Base-by-base conservation (phyloP, 108 stramenopile species). In the Stephanodiscus triporus region DNA sequence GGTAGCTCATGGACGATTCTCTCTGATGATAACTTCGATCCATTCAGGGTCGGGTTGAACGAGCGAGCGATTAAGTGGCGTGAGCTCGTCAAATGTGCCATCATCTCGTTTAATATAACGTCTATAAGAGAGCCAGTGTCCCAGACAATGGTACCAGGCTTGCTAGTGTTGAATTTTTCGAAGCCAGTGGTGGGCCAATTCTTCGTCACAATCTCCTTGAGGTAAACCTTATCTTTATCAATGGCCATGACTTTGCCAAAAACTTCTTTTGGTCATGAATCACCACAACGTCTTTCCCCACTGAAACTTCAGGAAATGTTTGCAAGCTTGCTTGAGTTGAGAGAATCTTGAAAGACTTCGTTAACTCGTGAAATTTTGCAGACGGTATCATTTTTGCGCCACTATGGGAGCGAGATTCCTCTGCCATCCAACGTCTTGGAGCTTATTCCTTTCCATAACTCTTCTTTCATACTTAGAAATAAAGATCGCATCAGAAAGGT, bases 1-100 rank as follows among this genome's bases (percentile, higher is more conserved):
- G 89, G 77, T 54, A 90, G 74, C 36, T 90, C 85, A 62, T 90
- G n/a, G n/a, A n/a, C n/a, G n/a, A n/a, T n/a, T n/a, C n/a, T n/a
- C n/a, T n/a, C n/a, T n/a, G n/a, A n/a, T n/a, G n/a, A n/a, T n/a
- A n/a, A n/a, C n/a, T n/a, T n/a, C n/a, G n/a, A n/a, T n/a, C n/a
- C n/a, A n/a, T n/a, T n/a, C n/a, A n/a, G n/a, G n/a, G n/a, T n/a
- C n/a, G n/a, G n/a, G n/a, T n/a, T n/a, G n/a, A n/a, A n/a, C n/a
- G n/a, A n/a, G n/a, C n/a, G n/a, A n/a, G n/a, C n/a, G n/a, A n/a
- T n/a, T n/a, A n/a, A n/a, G n/a, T n/a, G n/a, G n/a, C 10, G 73
- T 60, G 40, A 90, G 70, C 43, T 78, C 53, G 80, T 90, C 87
- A 63, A 77, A 84, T 45, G 60, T 69, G 24, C 67, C 67, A 20